Base-by-base conservation (phyloP, 163 green algal species). In the Chlorella variabilis region DNA sequence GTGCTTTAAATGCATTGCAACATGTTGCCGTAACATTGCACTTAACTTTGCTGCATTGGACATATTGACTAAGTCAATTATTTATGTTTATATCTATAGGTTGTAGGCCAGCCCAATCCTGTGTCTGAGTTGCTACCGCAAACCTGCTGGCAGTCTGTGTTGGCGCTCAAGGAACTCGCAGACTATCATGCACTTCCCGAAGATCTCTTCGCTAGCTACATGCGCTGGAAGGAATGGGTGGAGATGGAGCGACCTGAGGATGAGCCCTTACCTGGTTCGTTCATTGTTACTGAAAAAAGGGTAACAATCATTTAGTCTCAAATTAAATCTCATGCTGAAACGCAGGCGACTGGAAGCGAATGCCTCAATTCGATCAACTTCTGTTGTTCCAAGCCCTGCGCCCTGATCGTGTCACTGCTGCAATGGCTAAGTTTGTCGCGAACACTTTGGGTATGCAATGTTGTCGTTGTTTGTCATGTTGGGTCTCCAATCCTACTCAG, bases 151-250 rank as follows among this genome's bases (percentile, higher is more conserved):
- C 88, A 81, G 31, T 86, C 83, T 29, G 88, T 96, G 61, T 29
- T 76, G 25, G 67, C 63, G 4, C 89, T 96, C 25, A 86, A 92
- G 71, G 90, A 96, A 81, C 66, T 98, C 17, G 91, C 95, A 29
- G 95, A 96, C 54, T 98, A 96, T 78, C 45, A 67, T 34, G 85
- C 49, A n/a, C 84, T 98, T 77, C 89, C 92, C 2, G 93, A 97
- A 58, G 96, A 98, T 85, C 69, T 98, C 33, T 86, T 94, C 27
- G 91, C 90, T 49, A 90, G 83, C 81, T 85, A 85, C 62, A 98
- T 98, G 89, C 87, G 95, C 38, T 98, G 96, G 96, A 82, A 88
- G 15, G 96, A 98, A 86, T 98, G 94, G 94, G 92, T 96, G 80
- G 93, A 98, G 86, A 85, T 95, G 39, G 90, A 96, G 82, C 81